These are phyloP conservation scores for Candida silvicultrix DNA, from an alignment of 805 yeast genomes.

Conservation along the genomic window DNA sequence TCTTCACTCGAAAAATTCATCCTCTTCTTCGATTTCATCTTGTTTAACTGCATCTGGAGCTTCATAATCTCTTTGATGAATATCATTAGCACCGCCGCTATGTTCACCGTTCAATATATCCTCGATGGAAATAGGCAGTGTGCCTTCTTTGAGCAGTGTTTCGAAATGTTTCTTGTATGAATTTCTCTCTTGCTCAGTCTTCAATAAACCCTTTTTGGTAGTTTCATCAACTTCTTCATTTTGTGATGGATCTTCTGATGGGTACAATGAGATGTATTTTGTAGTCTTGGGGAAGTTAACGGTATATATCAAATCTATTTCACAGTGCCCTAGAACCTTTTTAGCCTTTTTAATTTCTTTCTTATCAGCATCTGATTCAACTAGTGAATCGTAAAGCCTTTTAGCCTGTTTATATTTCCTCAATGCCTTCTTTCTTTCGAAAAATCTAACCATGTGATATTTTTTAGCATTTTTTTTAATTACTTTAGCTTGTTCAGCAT, in stretches of 20 bases:
- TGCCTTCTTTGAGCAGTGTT: slow-evolving; percentile 42
- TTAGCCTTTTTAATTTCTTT: slow-evolving; percentile 34
- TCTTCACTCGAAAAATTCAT: slow-evolving; percentile 23
- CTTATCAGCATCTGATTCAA: slow-evolving; percentile 21
- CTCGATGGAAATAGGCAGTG: slow-evolving; percentile 51
- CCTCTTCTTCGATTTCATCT: slow-evolving; percentile 22
- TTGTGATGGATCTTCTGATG: slow-evolving; percentile 32
- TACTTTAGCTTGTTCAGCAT: slow-evolving; percentile 36
- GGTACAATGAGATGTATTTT: slow-evolving; percentile 77
- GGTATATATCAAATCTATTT: slow-evolving; percentile 69
- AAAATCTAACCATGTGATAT: slow-evolving; percentile 91
- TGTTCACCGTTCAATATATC: slow-evolving; percentile 32
- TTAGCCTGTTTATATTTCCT: slow-evolving; percentile 52
- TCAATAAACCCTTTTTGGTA: slow-evolving; percentile 29
- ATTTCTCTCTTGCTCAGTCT: slow-evolving; percentile 37
- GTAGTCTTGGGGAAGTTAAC: slow-evolving; percentile 71
- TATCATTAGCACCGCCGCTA: slow-evolving; percentile 6
- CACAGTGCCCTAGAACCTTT: slow-evolving; percentile 47
- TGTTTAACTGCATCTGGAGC: slow-evolving; percentile 12
- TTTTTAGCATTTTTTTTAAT: slow-evolving; percentile 54
- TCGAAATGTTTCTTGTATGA: slow-evolving; percentile 49
- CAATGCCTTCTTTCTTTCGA: slow-evolving; percentile 81
- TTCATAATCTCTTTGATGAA: slow-evolving; percentile 11
- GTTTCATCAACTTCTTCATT: slow-evolving; percentile 14
- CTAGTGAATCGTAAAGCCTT: slow-evolving; percentile 24